Evolutionary conservation across 2,329 filamentous ascomycete species (phyloP), one percentile per base, ranked within the genome.

Genomic region (Neodidymelliopsis sp.): DNA sequence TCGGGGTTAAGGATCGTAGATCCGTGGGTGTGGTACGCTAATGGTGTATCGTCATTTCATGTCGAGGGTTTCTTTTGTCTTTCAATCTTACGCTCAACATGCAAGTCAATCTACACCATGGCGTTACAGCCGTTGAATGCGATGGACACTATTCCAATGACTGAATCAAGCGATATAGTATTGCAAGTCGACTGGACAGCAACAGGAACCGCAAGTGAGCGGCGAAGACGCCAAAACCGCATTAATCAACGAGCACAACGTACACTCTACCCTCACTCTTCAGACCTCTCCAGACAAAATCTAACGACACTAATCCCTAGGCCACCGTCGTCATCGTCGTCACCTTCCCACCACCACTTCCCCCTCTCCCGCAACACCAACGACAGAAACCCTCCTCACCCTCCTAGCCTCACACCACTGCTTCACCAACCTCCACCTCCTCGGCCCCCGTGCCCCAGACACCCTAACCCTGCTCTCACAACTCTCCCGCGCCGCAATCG

Each of bases 231-330:
- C 19, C 47, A 50, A 24, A 50, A 44, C 6, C 28, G 47, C 6
- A 20, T 43, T 16, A 45, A 51, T 15, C 40, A 51, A 29, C 36
- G 47, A 20, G 42, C 31, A 15, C 47, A 38, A 18, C 28, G 35
- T 45, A 18, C 19, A 20, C 4, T 4, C 10, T 6, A 23, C 13
- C 19, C 23, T 4, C 25, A 11, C 5, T 6, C n/a, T 27, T 16
- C 10, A 6, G 13, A 6, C 6, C 13, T 6, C 13, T 38, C 13
- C 13, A 27, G 25, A 20, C 9, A 10, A n/a, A 20, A n/a, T 34
- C 7, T n/a, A n/a, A n/a, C n/a, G n/a, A n/a, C n/a, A n/a, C n/a
- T n/a, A n/a, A n/a, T n/a, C n/a, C n/a, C 2, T 4, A 44, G 41
- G 41, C 7, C 24, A 44, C 9, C 41, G 19, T 24, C 25, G 22